Evolutionary conservation across 352 stramenopile genomes (phyloP).

Genomic region (Phytophthora kernoviae): DNA sequence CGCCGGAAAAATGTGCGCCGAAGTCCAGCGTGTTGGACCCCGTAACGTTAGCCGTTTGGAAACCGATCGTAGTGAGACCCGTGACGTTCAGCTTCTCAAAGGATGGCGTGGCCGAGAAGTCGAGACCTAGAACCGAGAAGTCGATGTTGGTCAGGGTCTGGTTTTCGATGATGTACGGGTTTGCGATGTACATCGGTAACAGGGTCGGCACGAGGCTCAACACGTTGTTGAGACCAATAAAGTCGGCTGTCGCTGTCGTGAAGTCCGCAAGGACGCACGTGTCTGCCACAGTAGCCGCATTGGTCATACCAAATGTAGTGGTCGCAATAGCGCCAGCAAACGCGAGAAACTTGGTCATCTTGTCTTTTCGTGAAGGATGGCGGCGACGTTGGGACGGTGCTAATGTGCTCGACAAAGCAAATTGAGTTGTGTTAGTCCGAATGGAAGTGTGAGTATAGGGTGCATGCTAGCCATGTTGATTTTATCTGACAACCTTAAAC

Average conservation of each 20-base stretch:
- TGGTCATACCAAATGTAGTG: constrained; percentile 16
- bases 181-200: constrained; percentile 33
- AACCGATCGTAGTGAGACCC: constrained; percentile 37
- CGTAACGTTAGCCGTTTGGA: constrained; percentile 47
- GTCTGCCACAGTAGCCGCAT: constrained; percentile 28
- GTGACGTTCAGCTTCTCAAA: constrained; percentile 33
- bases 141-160: constrained; percentile 33
- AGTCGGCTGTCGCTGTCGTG: constrained; percentile 23
- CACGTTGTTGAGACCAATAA: constrained; percentile 38
- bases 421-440: constrained; percentile 26
- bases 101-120: constrained; percentile 39
- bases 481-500: too few relatives aligned
- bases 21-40: constrained; percentile 38
- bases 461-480: constrained; percentile 1
- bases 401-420: constrained; percentile 30
- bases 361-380: constrained; percentile 11
- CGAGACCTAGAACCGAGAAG: constrained; percentile 32
- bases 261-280: constrained; percentile 30
- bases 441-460: background rate
- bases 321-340: constrained; percentile 26
- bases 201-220: constrained; percentile 26
- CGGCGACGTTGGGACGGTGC: background rate
- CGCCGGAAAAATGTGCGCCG: constrained; percentile 42
- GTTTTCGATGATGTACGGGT: constrained; percentile 34
- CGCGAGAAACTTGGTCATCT: constrained; percentile 50